Evolutionary conservation across 352 stramenopile species (phyloP).

Genomic region (Phytophthora brassicae): DNA sequence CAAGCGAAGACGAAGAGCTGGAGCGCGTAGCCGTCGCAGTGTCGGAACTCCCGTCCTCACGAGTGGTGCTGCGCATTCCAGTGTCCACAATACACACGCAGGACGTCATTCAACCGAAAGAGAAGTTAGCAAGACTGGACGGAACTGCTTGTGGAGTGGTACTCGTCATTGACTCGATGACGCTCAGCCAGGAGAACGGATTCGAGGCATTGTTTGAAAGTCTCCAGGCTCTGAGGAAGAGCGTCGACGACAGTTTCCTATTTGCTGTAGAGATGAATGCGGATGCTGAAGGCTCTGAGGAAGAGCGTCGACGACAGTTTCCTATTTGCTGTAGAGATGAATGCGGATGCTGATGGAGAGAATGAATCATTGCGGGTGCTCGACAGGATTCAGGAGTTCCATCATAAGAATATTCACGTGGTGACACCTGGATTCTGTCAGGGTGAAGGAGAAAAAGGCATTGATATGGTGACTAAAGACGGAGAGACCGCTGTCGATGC

Average conservation of each 20-base stretch:
- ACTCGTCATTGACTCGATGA: slow-evolving; percentile 34
- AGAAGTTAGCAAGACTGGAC: slow-evolving; percentile 45
- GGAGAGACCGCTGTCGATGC: slow-evolving; percentile 38
- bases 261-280: slow-evolving; percentile 55
- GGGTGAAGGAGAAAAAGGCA: slow-evolving; percentile 27
- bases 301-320: slow-evolving; percentile 51
- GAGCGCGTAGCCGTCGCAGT: slow-evolving; percentile 55
- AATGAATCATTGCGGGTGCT: slow-evolving; percentile 33
- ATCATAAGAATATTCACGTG: slow-evolving; percentile 65
- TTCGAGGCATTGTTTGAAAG: slow-evolving; percentile 30
- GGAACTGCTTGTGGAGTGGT: slow-evolving; percentile 46
- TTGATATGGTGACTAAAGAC: slow-evolving; percentile 15
- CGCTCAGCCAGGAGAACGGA: slow-evolving; percentile 23
- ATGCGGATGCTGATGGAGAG: slow-evolving; percentile 7
- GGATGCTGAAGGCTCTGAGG: slow-evolving; percentile 26
- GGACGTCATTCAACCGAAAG: slow-evolving; percentile 23
- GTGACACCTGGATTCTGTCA: slow-evolving; percentile 36
- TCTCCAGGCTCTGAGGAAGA: slow-evolving; percentile 42
- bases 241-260: slow-evolving; percentile 49
- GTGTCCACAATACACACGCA: slow-evolving; percentile 32
- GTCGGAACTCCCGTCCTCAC: slow-evolving; percentile 60
- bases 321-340: slow-evolving; percentile 52
- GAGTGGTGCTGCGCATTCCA: slow-evolving; percentile 63
- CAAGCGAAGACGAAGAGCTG: slow-evolving; percentile 48
- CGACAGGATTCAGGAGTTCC: slow-evolving; percentile 52